Evolutionary conservation across 2,329 filamentous ascomycete species (phyloP).

Genomic region (Scedosporium apiospermum): DNA sequence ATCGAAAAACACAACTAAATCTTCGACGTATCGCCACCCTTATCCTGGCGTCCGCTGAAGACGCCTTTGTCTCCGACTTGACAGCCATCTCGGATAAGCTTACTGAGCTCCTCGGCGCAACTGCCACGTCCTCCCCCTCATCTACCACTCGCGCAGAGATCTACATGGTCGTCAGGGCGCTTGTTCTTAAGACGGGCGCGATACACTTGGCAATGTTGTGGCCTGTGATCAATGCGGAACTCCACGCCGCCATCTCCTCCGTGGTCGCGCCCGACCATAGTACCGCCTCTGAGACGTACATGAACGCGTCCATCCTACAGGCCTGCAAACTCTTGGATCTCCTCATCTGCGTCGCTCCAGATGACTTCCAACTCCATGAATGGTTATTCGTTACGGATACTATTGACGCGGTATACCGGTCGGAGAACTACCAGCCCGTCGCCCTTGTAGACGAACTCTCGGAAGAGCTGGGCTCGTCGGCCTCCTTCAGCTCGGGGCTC

Average conservation of each 20-base stretch:
- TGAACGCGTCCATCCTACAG: slow-evolving; percentile 68
- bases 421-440: slow-evolving; percentile 56
- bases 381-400: slow-evolving; percentile 98
- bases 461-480: slow-evolving; percentile 55
- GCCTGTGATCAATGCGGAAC: slow-evolving; percentile 80
- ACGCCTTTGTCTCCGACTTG: slow-evolving; percentile 73
- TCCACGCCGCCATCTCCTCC: slow-evolving; percentile 70
- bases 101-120: slow-evolving; percentile 76
- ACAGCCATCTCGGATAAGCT: slow-evolving; percentile 69
- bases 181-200: slow-evolving; percentile 69
- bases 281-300: slow-evolving; percentile 60
- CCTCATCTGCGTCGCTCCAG: slow-evolving; percentile 75
- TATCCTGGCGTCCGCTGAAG: slow-evolving; percentile 64
- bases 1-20: slow-evolving; percentile 85
- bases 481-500: slow-evolving; percentile 20
- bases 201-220: slow-evolving; percentile 77
- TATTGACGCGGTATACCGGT: slow-evolving; percentile 86
- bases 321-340: slow-evolving; percentile 90
- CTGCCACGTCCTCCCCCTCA: slow-evolving; percentile 81
- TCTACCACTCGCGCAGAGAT: slow-evolving; percentile 82
- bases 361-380: slow-evolving; percentile 96
- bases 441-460: slow-evolving; percentile 79
- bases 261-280: slow-evolving; percentile 59
- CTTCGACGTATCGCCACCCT: slow-evolving; percentile 74
- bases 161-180: slow-evolving; percentile 75